Conservation (phyloP, 2,329 filamentous ascomycete genomes). For the Diplocarpon rosae region DNA sequence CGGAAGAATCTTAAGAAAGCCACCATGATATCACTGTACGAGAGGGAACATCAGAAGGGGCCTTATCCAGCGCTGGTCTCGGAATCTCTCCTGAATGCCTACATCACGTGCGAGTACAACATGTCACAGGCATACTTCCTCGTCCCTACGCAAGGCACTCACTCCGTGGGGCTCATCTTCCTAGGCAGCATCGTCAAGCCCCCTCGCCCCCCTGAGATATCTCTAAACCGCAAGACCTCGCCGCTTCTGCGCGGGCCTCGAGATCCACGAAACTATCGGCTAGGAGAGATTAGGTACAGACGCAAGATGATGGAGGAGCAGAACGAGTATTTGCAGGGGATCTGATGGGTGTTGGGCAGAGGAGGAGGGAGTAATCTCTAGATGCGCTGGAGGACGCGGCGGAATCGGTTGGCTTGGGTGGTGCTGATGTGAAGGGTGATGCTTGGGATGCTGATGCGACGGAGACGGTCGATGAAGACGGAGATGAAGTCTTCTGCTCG, state of each 20-base stretch:
- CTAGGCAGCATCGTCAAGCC: conserved; percentile 13
- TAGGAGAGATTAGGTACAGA: conserved; percentile 9
- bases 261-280: conserved; percentile 6
- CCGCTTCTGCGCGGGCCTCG: conserved; percentile 2
- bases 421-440: conserved; percentile 3
- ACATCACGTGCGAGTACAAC: not conserved
- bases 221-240: conserved; percentile 5
- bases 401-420: conserved; percentile 1
- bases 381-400: conserved; percentile 1
- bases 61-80: not conserved
- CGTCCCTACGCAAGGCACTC: conserved; percentile 5
- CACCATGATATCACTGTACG: not conserved
- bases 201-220: conserved; percentile 6
- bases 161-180: conserved; percentile 8
- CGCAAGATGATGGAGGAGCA: conserved; percentile 4
- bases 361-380: not conserved
- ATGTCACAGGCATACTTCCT: conserved; percentile 13
- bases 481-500: conserved; percentile 2
- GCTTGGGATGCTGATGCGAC: conserved; percentile 2
- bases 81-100: no score
- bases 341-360: conserved; percentile 2
- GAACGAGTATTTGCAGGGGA: conserved; percentile 8
- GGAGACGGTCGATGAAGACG: conserved; percentile 6
- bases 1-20: not conserved
- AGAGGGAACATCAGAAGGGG: no score